Evolutionary conservation across 2,329 filamentous ascomycete genomes (phyloP).

Genomic region (Anisogramma anomala): DNA sequence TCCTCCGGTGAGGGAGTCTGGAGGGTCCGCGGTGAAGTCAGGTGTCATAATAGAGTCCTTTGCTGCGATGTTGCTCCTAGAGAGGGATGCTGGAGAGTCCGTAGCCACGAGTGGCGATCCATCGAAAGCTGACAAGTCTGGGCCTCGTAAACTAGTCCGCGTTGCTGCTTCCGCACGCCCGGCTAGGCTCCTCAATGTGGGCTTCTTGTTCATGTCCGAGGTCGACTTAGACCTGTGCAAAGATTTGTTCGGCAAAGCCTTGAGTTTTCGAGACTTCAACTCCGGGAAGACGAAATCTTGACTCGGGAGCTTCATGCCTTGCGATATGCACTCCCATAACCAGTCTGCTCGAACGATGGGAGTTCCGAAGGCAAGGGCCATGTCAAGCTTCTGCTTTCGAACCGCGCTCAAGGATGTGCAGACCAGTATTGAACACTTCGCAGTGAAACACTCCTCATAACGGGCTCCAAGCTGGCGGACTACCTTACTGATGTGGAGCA

Average conservation of each 20-base stretch:
- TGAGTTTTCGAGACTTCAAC: slow-evolving; percentile 24
- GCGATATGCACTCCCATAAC: slow-evolving; percentile 71
- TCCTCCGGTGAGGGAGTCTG: too few relatives aligned
- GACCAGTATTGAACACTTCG: slow-evolving; percentile 65
- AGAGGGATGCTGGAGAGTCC: neutral
- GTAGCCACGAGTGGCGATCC: slow-evolving; percentile 6
- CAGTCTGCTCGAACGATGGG: slow-evolving; percentile 73
- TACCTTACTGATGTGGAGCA: slow-evolving; percentile 71
- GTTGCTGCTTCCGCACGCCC: slow-evolving; percentile 2
- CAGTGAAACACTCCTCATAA: slow-evolving; percentile 68
- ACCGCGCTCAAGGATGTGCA: slow-evolving; percentile 49
- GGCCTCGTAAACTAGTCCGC: slow-evolving; percentile 5
- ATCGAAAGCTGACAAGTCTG: slow-evolving; percentile 14
- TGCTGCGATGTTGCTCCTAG: neutral
- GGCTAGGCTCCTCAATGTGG: slow-evolving; percentile 5
- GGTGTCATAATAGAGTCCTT: neutral
- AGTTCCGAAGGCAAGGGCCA: slow-evolving; percentile 63
- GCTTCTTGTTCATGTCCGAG: slow-evolving; percentile 10
- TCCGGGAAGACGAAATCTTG: slow-evolving; percentile 37
- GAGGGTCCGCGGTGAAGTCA: slow-evolving; percentile 19
- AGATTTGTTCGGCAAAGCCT: slow-evolving; percentile 2
- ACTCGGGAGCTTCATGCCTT: slow-evolving; percentile 35
- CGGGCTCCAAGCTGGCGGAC: slow-evolving; percentile 65
- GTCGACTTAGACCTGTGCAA: slow-evolving; percentile 10
- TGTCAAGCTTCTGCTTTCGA: slow-evolving; percentile 64